A percentile compares a stretch with the other conserved stretches of the same genome.
These are phyloP conservation scores for Ascobolus immersus DNA, from an alignment of 495 filamentous ascomycete species.

Conservation along the genomic window DNA sequence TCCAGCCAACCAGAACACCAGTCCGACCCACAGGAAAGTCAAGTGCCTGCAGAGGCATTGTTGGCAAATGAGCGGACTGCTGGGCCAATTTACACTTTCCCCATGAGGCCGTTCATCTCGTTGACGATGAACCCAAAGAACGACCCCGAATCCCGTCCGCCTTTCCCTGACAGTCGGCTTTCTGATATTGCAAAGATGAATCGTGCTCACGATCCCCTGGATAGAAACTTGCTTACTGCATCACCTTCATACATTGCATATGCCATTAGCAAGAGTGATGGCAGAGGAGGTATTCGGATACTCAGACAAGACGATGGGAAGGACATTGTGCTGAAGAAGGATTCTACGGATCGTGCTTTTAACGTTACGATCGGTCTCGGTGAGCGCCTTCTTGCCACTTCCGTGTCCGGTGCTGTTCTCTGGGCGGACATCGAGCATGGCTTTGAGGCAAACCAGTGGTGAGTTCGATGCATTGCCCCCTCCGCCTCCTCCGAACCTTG, in stretches of 20 bases:
- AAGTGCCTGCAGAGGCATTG: too few relatives aligned
- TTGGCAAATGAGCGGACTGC: too few relatives aligned
- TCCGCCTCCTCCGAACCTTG: neutral
- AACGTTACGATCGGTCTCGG: constrained; percentile 41
- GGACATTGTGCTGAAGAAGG: constrained; percentile 67
- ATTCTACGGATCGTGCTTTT: constrained; percentile 72
- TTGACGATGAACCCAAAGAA: constrained; percentile 26
- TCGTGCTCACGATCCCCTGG: constrained; percentile 92
- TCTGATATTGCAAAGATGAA: constrained; percentile 57
- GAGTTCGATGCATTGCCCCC: neutral
- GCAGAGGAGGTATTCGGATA: constrained; percentile 51
- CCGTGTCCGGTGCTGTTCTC: constrained; percentile 78
- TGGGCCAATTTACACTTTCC: constrained; percentile 89
- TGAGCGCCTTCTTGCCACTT: constrained; percentile 57
- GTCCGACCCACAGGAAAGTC: too few relatives aligned
- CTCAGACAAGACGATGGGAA: constrained; percentile 83
- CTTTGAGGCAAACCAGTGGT: constrained; percentile 36
- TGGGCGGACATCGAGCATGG: constrained; percentile 59
- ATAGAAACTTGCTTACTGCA: constrained; percentile 72
- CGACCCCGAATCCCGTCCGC: constrained; percentile 16
- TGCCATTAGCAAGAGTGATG: constrained; percentile 52
- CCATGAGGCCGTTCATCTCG: constrained; percentile 79
- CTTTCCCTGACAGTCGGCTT: constrained; percentile 16
- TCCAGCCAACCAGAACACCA: too few relatives aligned
- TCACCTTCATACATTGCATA: constrained; percentile 84